A percentile compares a stretch with the other conserved stretches of the same genome.
Conservation (phyloP, 2,329 filamentous ascomycete species). For the Cladosporium velox region DNA sequence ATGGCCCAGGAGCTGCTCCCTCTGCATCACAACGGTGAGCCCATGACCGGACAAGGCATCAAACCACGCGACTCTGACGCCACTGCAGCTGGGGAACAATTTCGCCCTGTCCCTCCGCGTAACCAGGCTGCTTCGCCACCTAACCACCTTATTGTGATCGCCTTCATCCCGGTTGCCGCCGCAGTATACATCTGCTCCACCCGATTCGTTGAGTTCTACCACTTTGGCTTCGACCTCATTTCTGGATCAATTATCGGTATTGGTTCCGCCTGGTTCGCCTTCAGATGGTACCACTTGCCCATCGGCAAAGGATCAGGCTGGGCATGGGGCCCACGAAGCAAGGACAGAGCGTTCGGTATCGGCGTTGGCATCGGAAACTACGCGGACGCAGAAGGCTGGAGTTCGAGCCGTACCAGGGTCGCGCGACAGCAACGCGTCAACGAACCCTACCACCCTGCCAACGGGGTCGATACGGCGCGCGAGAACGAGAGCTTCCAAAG, state of each 20-base stretch:
- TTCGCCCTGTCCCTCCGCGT: conserved; percentile 42
- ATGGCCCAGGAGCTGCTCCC: conserved; percentile 32
- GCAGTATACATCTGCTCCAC: conserved; percentile 83
- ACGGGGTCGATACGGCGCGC: neutral
- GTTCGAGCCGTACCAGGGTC: neutral
- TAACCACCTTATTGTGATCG: conserved; percentile 71
- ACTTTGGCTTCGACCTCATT: conserved; percentile 90
- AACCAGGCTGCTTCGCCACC: conserved; percentile 80
- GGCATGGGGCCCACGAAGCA: conserved; percentile 80
- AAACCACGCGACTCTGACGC: conserved; percentile 17
- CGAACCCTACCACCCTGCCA: neutral
- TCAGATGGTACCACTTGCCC: conserved; percentile 83
- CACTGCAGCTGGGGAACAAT: conserved; percentile 10
- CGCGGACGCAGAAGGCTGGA: conserved; percentile 19
- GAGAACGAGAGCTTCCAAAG: conserved; percentile 10
- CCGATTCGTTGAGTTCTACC: conserved; percentile 83
- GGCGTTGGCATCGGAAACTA: conserved; percentile 41
- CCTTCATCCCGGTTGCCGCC: conserved; percentile 69
- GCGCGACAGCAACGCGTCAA: neutral
- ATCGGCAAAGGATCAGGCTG: conserved; percentile 78
- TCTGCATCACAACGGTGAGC: conserved; percentile 29
- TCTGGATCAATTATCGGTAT: conserved; percentile 81
- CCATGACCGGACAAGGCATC: neutral
- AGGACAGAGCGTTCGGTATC: conserved; percentile 74
- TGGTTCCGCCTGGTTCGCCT: conserved; percentile 69